A percentile compares a stretch with the other conserved stretches of the same genome.
phyloP scores from a whole-genome alignment of 1,139 yeast genomes.

The Nakaseomyces delphensis region DNA sequence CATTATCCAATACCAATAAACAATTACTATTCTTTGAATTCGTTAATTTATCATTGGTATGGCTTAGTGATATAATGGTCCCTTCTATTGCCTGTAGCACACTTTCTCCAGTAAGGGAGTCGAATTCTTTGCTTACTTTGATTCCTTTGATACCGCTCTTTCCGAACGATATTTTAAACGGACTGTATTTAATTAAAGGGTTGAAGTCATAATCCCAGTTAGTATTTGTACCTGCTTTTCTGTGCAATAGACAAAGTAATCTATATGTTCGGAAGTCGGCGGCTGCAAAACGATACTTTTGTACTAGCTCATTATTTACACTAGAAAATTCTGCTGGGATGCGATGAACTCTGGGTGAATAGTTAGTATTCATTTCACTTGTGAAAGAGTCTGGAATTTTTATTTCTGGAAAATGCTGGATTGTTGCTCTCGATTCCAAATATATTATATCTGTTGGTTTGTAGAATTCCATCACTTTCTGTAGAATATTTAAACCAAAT shows the following conservation, averaged over 20 bases:
- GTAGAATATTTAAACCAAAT: slow-evolving; percentile 61
- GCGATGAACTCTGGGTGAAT: slow-evolving; percentile 16
- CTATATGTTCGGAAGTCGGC: slow-evolving; percentile 46
- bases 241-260: slow-evolving; percentile 49
- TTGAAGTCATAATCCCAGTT: slow-evolving; percentile 38
- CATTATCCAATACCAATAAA: background rate
- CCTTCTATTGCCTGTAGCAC: slow-evolving; percentile 43
- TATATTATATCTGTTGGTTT: slow-evolving; percentile 52
- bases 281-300: slow-evolving; percentile 27
- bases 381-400: slow-evolving; percentile 21
- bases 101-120: slow-evolving; percentile 36
- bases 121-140: slow-evolving; percentile 34
- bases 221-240: slow-evolving; percentile 12
- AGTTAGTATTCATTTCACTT: slow-evolving; percentile 15
- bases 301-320: slow-evolving; percentile 6
- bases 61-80: slow-evolving; percentile 43
- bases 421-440: slow-evolving; percentile 34
- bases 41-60: background rate
- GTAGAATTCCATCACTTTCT: slow-evolving; percentile 38
- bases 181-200: slow-evolving; percentile 43
- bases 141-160: slow-evolving; percentile 18
- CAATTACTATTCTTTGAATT: too few species aligned
- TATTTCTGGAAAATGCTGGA: slow-evolving; percentile 23
- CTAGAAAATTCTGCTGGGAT: slow-evolving; percentile 13
- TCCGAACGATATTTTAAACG: slow-evolving; percentile 43